These are phyloP conservation scores for Pleurotus platypus DNA, from an alignment of 768 basidiomycete genomes.

Conservation along the genomic window DNA sequence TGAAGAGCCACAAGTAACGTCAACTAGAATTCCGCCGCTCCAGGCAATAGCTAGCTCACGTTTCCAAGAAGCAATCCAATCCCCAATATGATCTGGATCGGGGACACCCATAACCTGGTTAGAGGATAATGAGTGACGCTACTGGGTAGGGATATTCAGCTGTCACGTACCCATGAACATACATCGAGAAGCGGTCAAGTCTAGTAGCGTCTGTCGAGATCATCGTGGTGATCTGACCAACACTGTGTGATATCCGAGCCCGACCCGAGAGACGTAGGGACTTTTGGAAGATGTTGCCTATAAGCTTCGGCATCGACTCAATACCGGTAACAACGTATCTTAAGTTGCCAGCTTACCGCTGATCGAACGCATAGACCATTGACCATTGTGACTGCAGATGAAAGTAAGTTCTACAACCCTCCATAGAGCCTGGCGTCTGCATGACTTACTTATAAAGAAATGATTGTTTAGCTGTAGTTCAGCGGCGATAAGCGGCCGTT, in stretches of 20 bases:
- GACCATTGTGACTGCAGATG: constrained; percentile 26
- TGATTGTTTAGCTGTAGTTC: constrained; percentile 24
- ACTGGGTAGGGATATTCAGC: constrained; percentile 9
- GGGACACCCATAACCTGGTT: background rate
- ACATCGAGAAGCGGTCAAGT: constrained; percentile 32
- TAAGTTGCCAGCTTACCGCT: constrained; percentile 19
- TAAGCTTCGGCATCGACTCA: constrained; percentile 12
- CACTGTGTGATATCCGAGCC: constrained; percentile 39
- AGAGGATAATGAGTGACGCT: background rate
- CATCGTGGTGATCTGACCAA: constrained; percentile 50
- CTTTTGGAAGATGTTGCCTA: constrained; percentile 41
- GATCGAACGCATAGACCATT: constrained; percentile 33
- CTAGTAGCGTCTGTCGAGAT: constrained; percentile 44
- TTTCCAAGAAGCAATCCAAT: constrained; percentile 47
- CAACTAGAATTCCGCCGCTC: too few species aligned
- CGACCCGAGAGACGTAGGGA: constrained; percentile 49
- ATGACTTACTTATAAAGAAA: constrained; percentile 23
- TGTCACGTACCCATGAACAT: constrained; percentile 22
- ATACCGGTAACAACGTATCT: background rate
- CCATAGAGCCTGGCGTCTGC: too few species aligned
- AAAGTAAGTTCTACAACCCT: background rate
- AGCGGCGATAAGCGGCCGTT: too few species aligned
- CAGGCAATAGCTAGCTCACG: constrained; percentile 16
- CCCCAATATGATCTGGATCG: constrained; percentile 38
- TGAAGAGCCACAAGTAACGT: constrained; percentile 9